These are phyloP conservation scores for Paraconiothyrium brasiliense DNA, from an alignment of 2,329 filamentous ascomycete species.

Conservation along the genomic window DNA sequence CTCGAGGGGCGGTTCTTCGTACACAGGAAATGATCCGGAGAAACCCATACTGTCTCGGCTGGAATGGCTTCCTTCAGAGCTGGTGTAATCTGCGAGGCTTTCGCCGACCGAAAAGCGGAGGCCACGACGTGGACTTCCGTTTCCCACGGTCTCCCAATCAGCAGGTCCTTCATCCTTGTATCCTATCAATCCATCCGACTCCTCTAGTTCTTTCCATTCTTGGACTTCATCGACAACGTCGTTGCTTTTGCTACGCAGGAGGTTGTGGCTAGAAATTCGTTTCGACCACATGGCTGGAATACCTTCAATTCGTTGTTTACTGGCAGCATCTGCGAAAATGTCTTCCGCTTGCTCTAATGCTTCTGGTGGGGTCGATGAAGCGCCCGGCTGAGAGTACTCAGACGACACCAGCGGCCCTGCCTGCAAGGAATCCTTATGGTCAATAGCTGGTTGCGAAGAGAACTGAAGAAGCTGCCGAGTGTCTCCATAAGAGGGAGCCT, in stretches of 20 bases:
- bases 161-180: constrained; percentile 26
- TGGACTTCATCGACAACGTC: constrained; percentile 17
- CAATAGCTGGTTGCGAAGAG: constrained; percentile 13
- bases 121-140: constrained; percentile 28
- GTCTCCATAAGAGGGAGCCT: constrained; percentile 47
- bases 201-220: constrained; percentile 1
- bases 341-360: constrained; percentile 42
- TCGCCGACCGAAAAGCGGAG: constrained; percentile 29
- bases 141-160: constrained; percentile 49
- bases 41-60: constrained; percentile 40
- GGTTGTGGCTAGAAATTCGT: constrained; percentile 34
- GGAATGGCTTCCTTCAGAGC: constrained; percentile 30
- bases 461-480: constrained; percentile 44
- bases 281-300: constrained; percentile 48
- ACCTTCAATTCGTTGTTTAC: constrained; percentile 16
- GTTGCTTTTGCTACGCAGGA: constrained; percentile 29
- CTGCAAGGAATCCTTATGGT: constrained; percentile 7
- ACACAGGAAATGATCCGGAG: constrained; percentile 42
- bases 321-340: constrained; percentile 35
- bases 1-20: constrained; percentile 14
- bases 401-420: constrained; percentile 33
- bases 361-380: constrained; percentile 30
- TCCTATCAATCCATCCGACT: neutral
- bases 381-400: constrained; percentile 37
- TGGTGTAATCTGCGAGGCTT: constrained; percentile 48